phyloP scores from a whole-genome alignment of 192 early-diverging fungal genomes.

The Chytriomyces sp. region DNA sequence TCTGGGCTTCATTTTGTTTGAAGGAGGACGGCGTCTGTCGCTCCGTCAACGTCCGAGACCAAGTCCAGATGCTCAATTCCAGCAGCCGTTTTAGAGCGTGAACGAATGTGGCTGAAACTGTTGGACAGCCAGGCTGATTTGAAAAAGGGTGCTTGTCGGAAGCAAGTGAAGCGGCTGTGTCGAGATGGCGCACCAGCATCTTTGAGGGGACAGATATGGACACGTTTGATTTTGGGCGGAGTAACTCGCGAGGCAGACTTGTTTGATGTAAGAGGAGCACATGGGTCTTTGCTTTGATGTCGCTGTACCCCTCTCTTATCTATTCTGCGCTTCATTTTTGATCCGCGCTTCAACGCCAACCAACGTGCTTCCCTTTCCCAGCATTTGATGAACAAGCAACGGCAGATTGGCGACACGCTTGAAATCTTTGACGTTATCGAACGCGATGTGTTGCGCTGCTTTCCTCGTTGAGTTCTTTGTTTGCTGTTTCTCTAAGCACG shows the following conservation, averaged over 20 bases:
- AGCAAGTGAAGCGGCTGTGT: constrained; percentile 66
- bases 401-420: constrained; percentile 33
- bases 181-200: constrained; percentile 72
- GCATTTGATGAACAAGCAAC: constrained; percentile 13
- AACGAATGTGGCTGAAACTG: constrained; percentile 5
- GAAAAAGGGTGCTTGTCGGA: neutral
- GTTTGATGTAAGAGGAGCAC: constrained; percentile 43
- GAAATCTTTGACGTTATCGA: constrained; percentile 91
- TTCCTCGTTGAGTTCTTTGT: constrained; percentile 57
- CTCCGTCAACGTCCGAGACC: neutral
- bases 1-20: neutral
- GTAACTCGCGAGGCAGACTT: constrained; percentile 55
- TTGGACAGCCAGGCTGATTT: neutral
- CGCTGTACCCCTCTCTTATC: constrained; percentile 31
- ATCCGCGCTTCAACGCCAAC: neutral
- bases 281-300: constrained; percentile 21
- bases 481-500: neutral
- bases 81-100: neutral
- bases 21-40: neutral
- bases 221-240: constrained; percentile 60
- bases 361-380: neutral
- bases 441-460: constrained; percentile 85
- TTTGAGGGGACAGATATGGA: constrained; percentile 74
- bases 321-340: constrained; percentile 10
- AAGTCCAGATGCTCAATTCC: neutral